A percentile compares a stretch with the other conserved stretches of the same genome.
phyloP scores from a whole-genome alignment of 2,329 filamentous ascomycete genomes.

The Ramularia endophylla region DNA sequence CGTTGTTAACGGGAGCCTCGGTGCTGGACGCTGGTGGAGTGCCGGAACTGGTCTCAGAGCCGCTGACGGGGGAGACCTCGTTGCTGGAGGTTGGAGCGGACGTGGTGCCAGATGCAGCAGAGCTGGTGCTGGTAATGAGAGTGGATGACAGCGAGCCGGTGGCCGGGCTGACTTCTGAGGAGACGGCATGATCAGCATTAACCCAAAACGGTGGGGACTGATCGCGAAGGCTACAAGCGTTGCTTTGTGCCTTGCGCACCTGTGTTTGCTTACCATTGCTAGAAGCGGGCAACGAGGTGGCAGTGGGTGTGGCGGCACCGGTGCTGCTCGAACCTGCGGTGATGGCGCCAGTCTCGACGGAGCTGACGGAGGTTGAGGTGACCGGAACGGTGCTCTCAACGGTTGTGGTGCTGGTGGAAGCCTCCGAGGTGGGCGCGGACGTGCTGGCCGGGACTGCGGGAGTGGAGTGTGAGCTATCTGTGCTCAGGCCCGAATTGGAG shows the following conservation, averaged over 20 bases:
- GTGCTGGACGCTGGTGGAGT: slow-evolving; percentile 12
- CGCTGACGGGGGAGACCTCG: slow-evolving; percentile 9
- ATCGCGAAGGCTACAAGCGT: no score
- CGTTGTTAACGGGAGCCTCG: slow-evolving; percentile 12
- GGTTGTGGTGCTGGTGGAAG: slow-evolving; percentile 3
- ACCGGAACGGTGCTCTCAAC: neutral
- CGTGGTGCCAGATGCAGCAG: slow-evolving; percentile 12
- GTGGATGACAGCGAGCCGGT: slow-evolving; percentile 9
- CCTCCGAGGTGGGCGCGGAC: slow-evolving; percentile 5
- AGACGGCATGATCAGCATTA: no score
- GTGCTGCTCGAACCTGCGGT: slow-evolving; percentile 4
- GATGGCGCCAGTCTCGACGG: neutral
- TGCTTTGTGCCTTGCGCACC: no score
- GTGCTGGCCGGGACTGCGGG: slow-evolving; percentile 12
- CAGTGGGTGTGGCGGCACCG: slow-evolving; percentile 2
- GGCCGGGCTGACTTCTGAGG: slow-evolving; percentile 11
- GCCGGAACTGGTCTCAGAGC: slow-evolving; percentile 4
- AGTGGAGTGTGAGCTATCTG: slow-evolving; percentile 17
- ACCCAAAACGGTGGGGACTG: no score
- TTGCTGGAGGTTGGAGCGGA: slow-evolving; percentile 13
- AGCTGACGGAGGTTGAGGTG: neutral
- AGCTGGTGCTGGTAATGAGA: slow-evolving; percentile 15
- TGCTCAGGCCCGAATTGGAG: slow-evolving; percentile 3
- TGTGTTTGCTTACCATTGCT: slow-evolving; percentile 2
- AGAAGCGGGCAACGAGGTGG: neutral